Evolutionary conservation across 257 asterid genomes (phyloP), one percentile per base, ranked within the genome.

Genomic region (Fraxinus excelsior): DNA sequence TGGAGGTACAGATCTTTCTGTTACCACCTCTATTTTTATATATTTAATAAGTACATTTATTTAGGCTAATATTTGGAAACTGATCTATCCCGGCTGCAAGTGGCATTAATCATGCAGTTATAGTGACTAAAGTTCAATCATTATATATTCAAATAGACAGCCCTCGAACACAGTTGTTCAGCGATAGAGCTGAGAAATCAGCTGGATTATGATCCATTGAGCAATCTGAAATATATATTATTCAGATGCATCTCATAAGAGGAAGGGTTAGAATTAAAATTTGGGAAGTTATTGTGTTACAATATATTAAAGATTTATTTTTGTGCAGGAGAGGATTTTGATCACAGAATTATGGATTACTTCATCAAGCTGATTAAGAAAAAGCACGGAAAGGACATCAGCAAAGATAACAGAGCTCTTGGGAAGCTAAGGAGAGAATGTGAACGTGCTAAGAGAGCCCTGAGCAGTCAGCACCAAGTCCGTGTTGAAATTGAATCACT

Each of bases 381-480:
- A 88, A 95, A 95, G 96, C 92, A 95, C 3, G 94, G 94, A 26
- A 93, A 91, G 87, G 99, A 93, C 92, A 95, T 95, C 76, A 95
- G 99, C 78, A 93, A 93, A 88, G 99, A 95, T 76, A 89, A 93
- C 91, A 88, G 96, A 80, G 99, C 99, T 62, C 92, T 95, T 79
- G 98, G 98, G 60, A 95, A 95, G 86, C 82, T 95, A 64, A 93
- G 98, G 86, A 93, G 98, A 75, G 97, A 95, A 82, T 72, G 81
- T 67, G 99, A 95, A 81, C 97, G 99, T 26, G 97, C 98, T 34
- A 95, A 95, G 89, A 91, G 99, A 85, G 85, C 99, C 73, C 80
- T 95, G 89, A 95, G 99, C 77, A 93, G 98, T 80, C 99, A 93
- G 88, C 98, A 95, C 85, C 99, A 95, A 71, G 89, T 95, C 87